Evolutionary conservation across 805 yeast genomes (phyloP).

Genomic region (Candida incommunis): DNA sequence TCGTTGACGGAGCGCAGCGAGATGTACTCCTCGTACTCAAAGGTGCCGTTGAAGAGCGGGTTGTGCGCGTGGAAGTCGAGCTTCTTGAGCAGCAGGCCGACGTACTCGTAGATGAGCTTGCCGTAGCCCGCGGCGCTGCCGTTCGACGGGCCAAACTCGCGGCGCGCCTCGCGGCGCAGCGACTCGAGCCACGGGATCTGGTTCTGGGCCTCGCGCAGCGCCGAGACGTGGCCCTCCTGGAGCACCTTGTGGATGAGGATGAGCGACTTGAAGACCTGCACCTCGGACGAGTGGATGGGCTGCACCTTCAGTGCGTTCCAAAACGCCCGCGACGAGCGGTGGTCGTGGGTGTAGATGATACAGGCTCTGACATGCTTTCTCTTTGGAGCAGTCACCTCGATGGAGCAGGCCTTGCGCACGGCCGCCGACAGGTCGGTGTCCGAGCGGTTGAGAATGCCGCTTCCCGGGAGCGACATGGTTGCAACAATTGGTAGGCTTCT

Average conservation of each 20-base stretch:
- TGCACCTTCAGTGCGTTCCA: slow-evolving; percentile 72
- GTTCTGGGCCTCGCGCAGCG: slow-evolving; percentile 64
- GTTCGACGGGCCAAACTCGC: slow-evolving; percentile 22
- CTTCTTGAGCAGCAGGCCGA: slow-evolving; percentile 52
- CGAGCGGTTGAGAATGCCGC: slow-evolving; percentile 10
- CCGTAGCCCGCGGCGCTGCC: slow-evolving; percentile 33
- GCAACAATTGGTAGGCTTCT: not conserved
- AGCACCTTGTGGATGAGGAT: slow-evolving; percentile 78
- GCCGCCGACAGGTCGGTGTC: slow-evolving; percentile 28
- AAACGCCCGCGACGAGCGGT: slow-evolving; percentile 65
- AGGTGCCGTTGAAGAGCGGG: slow-evolving; percentile 85
- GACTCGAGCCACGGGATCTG: slow-evolving; percentile 69
- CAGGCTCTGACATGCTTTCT: slow-evolving; percentile 93
- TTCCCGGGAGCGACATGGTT: not conserved
- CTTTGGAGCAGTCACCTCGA: slow-evolving; percentile 86
- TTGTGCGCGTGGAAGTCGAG: slow-evolving; percentile 73
- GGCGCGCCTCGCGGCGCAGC: slow-evolving; percentile 35
- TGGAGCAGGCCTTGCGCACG: slow-evolving; percentile 71
- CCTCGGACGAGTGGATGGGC: slow-evolving; percentile 70
- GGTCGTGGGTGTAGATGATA: slow-evolving; percentile 95
- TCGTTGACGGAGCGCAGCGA: slow-evolving; percentile 78
- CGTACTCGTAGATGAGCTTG: slow-evolving; percentile 64
- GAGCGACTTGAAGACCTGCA: slow-evolving; percentile 75
- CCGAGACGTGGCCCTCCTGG: slow-evolving; percentile 95
- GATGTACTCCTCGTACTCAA: slow-evolving; percentile 90